Evolutionary conservation across 768 basidiomycete genomes (phyloP).

Genomic region (Tubosaeta sp.): DNA sequence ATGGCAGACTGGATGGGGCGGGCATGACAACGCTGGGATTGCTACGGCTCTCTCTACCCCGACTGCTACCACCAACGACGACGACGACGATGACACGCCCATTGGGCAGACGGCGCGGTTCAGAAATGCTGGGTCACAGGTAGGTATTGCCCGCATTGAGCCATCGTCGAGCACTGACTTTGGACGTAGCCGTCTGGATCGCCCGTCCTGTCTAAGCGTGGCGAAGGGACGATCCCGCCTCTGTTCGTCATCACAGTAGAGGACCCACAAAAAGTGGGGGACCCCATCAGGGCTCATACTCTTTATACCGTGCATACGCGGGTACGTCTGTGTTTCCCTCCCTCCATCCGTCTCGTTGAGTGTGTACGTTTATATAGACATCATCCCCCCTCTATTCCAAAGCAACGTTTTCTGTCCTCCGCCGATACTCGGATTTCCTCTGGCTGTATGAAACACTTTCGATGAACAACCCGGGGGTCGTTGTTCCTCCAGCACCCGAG

Average conservation of each 20-base stretch:
- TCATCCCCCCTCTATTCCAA: conserved; percentile 82
- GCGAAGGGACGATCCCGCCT: conserved; percentile 52
- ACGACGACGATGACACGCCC: conserved; percentile 66
- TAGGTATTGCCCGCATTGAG: not conserved
- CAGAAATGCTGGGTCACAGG: conserved; percentile 26
- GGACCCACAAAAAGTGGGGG: conserved; percentile 97
- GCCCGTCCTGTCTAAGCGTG: conserved; percentile 16
- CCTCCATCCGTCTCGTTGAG: not conserved
- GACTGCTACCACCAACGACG: conserved; percentile 23
- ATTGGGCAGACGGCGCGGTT: conserved; percentile 46
- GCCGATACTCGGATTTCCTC: conserved; percentile 96
- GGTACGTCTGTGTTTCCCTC: conserved; percentile 38
- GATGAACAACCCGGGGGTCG: conserved; percentile 91
- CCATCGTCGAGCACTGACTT: not conserved
- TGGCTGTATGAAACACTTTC: conserved; percentile 92
- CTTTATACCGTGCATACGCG: conserved; percentile 95
- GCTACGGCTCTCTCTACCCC: conserved; percentile 22
- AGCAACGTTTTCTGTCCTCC: conserved; percentile 84
- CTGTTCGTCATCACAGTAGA: conserved; percentile 88
- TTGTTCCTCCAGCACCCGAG: conserved; percentile 95
- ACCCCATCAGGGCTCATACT: conserved; percentile 88
- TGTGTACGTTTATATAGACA: conserved; percentile 47
- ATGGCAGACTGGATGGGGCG: conserved; percentile 52
- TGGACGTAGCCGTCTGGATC: conserved; percentile 14
- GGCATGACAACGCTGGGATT: conserved; percentile 25